Conservation (phyloP, 352 stramenopile species). For the Phytophthora pini region DNA sequence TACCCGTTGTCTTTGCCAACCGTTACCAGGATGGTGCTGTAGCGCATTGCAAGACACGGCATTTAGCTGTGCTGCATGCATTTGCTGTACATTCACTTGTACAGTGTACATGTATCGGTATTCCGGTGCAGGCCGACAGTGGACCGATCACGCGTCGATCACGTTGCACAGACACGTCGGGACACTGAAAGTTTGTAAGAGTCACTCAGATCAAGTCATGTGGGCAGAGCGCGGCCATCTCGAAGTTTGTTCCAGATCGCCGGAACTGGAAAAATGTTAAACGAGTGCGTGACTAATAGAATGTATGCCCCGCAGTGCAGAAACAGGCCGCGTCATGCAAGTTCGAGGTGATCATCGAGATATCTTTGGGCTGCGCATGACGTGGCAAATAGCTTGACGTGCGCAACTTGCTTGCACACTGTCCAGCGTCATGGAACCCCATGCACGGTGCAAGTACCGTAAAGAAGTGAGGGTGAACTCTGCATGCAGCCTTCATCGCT, state of each 20-base stretch:
- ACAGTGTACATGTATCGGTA: no score
- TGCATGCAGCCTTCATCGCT: not conserved
- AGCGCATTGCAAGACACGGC: no score
- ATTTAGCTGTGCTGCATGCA: no score
- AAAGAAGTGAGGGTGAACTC: not conserved
- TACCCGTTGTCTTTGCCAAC: no score
- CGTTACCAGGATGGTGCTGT: no score
- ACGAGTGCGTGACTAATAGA: conserved; percentile 8
- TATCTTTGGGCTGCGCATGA: not conserved
- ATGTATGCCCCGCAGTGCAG: conserved; percentile 3
- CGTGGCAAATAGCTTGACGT: not conserved
- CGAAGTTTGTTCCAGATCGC: conserved; percentile 21
- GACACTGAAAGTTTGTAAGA: no score
- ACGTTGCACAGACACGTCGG: not conserved
- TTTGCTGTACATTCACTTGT: no score
- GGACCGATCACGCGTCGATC: no score
- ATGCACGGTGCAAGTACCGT: no score
- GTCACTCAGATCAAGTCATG: not conserved
- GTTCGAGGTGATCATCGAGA: conserved; percentile 15
- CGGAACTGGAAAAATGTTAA: conserved; percentile 28
- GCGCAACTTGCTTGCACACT: conserved; percentile 9
- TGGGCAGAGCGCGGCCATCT: not conserved
- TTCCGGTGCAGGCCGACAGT: no score
- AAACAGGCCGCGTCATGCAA: conserved; percentile 3
- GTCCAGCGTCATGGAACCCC: not conserved